phyloP scores from a whole-genome alignment of 2,329 filamentous ascomycete species.

The Orbilia ellipsospora region DNA sequence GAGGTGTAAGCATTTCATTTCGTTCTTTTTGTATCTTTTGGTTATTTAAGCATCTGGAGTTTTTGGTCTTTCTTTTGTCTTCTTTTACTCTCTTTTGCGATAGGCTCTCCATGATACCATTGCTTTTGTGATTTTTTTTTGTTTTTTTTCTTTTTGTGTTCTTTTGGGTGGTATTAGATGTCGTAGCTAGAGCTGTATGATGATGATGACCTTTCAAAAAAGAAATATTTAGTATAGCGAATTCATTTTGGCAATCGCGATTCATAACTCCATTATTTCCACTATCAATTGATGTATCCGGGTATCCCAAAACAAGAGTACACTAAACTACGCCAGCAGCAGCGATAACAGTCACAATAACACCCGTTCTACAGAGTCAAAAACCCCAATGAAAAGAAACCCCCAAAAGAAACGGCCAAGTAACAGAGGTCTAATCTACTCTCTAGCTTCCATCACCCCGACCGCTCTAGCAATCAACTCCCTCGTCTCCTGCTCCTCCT shows the following conservation, averaged over 20 bases:
- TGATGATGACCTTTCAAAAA: neutral
- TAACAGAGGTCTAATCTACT: neutral
- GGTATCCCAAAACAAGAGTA: no score
- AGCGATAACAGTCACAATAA: no score
- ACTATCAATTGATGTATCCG: no score
- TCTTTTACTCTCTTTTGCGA: slow-evolving; percentile 14
- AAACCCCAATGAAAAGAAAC: no score
- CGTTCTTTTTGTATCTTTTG: neutral
- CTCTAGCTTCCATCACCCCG: neutral
- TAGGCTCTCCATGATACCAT: slow-evolving; percentile 25
- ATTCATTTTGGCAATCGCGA: no score
- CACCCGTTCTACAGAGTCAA: no score
- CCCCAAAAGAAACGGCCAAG: no score
- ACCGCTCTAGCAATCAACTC: slow-evolving; percentile 32
- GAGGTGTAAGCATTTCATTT: slow-evolving; percentile 30
- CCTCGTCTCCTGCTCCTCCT: neutral
- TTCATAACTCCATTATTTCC: no score
- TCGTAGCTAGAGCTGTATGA: neutral
- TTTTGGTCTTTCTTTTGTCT: slow-evolving; percentile 10
- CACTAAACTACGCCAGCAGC: no score
- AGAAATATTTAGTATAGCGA: no score
- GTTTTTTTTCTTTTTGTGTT: slow-evolving; percentile 13
- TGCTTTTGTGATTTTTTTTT: neutral
- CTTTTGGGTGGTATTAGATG: slow-evolving; percentile 21
- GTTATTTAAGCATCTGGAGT: slow-evolving; percentile 8